A percentile compares a stretch with the other conserved stretches of the same genome.
Conservation (phyloP, 2,329 filamentous ascomycete species). For the Dactylellina drechsleri region DNA sequence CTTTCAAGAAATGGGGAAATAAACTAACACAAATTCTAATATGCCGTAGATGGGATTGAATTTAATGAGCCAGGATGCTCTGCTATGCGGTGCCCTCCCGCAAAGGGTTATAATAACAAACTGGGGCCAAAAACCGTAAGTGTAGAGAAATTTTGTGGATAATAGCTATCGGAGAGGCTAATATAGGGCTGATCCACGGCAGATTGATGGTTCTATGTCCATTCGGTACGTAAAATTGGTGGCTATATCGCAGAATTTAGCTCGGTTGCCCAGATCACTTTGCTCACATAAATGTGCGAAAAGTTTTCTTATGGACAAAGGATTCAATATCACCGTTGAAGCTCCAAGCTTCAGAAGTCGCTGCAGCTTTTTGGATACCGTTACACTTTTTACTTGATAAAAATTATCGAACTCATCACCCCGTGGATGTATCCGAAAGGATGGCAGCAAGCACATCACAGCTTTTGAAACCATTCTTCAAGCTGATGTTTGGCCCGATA, state of each 20-base stretch:
- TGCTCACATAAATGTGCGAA: slow-evolving; percentile 58
- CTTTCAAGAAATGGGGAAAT: too few relatives aligned
- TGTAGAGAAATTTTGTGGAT: slow-evolving; percentile 39
- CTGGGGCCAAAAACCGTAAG: slow-evolving; percentile 73
- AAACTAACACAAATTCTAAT: slow-evolving; percentile 3
- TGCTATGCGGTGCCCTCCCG: slow-evolving; percentile 44
- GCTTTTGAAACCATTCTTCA: slow-evolving; percentile 67
- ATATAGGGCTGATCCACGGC: slow-evolving; percentile 30
- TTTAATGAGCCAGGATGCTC: slow-evolving; percentile 29
- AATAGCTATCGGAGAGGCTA: not conserved
- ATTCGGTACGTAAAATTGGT: slow-evolving; percentile 9
- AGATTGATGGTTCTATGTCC: slow-evolving; percentile 76
- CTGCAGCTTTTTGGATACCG: slow-evolving; percentile 75
- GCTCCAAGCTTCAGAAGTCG: slow-evolving; percentile 75
- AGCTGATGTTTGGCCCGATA: slow-evolving; percentile 72
- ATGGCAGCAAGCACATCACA: slow-evolving; percentile 69
- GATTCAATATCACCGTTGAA: slow-evolving; percentile 68
- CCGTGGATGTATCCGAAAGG: slow-evolving; percentile 72
- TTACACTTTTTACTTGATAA: slow-evolving; percentile 71
- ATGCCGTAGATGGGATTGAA: slow-evolving; percentile 61
- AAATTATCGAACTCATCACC: slow-evolving; percentile 70
- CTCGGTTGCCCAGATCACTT: not conserved
- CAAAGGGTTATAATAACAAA: slow-evolving; percentile 67
- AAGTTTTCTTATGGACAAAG: slow-evolving; percentile 72
- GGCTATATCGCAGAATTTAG: not conserved